These are phyloP conservation scores for Rehmannia glutinosa DNA, from an alignment of 257 asterid species.

Conservation along the genomic window DNA sequence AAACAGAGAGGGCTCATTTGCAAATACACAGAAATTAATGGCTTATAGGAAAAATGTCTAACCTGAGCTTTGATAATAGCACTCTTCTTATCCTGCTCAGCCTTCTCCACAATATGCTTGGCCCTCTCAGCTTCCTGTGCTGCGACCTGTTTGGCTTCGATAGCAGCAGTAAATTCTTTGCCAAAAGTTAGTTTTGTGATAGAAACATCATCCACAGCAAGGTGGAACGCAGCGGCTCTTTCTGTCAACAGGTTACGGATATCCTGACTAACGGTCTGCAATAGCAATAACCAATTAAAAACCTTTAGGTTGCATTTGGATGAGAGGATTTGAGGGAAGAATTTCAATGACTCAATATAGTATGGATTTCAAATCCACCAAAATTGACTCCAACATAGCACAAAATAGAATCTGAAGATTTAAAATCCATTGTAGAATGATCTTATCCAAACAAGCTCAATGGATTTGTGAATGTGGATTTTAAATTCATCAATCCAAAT, in stretches of 20 bases:
- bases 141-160: conserved; percentile 36
- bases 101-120: conserved; percentile 32
- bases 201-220: conserved; percentile 32
- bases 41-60: neutral
- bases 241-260: conserved; percentile 23
- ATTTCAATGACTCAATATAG: too few species aligned
- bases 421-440: too few species aligned
- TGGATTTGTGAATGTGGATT: too few species aligned
- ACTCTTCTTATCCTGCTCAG: conserved; percentile 28
- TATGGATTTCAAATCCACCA: too few species aligned
- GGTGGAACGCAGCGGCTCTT: conserved; percentile 25
- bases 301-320: too few species aligned
- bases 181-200: conserved; percentile 26
- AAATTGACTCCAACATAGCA: conserved; percentile 26
- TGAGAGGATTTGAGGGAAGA: too few species aligned
- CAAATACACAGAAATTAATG: neutral
- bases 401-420: too few species aligned
- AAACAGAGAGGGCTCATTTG: neutral
- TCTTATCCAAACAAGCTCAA: too few species aligned
- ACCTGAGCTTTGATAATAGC: conserved; percentile 26
- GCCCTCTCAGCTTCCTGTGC: conserved; percentile 37
- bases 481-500: too few species aligned
- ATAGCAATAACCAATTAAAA: neutral
- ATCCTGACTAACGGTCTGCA: conserved; percentile 24
- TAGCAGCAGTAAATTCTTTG: conserved; percentile 29